Evolutionary conservation across 2,329 filamentous ascomycete species (phyloP).

Genomic region (Neofusicoccum umdonicola): DNA sequence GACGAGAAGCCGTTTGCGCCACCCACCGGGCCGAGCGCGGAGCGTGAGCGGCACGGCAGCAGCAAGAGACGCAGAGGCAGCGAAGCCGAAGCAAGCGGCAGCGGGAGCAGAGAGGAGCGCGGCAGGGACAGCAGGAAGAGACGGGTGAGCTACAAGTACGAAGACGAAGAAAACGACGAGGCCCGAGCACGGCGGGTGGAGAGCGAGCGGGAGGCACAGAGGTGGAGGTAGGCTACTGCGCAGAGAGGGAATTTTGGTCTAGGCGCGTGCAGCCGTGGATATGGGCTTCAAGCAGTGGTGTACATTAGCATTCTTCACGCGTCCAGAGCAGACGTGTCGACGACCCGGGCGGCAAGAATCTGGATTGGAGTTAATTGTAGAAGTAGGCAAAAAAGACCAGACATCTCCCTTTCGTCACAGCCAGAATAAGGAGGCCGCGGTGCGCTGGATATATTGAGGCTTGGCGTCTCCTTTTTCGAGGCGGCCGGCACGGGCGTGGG

Average conservation of each 20-base stretch:
- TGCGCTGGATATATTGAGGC: not conserved
- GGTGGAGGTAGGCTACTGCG: conserved; percentile 27
- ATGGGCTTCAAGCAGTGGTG: not conserved
- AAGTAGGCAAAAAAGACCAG: not conserved
- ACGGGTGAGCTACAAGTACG: conserved; percentile 28
- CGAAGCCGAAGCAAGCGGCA: conserved; percentile 42
- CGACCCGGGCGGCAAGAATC: not conserved
- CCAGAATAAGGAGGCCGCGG: not conserved
- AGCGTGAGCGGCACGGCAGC: conserved; percentile 34
- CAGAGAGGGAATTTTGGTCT: not conserved
- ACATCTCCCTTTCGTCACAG: not conserved
- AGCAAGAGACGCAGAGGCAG: conserved; percentile 15
- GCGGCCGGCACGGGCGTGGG: not conserved
- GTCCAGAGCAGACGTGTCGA: not conserved
- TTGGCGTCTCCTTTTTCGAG: conserved; percentile 6
- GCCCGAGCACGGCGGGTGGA: conserved; percentile 48
- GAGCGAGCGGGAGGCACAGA: conserved; percentile 55
- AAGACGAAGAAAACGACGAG: conserved; percentile 45
- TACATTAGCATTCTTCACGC: not conserved
- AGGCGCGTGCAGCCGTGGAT: not conserved
- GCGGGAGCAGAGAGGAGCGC: conserved; percentile 48
- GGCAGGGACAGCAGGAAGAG: conserved; percentile 51
- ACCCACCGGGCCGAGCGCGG: conserved; percentile 50
- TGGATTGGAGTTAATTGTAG: not conserved
- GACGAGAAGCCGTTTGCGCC: conserved; percentile 25